Evolutionary conservation across 371 early-diverging fungal genomes (phyloP), one percentile per base, ranked within the genome.

Genomic region (Sporodiniella umbellata): DNA sequence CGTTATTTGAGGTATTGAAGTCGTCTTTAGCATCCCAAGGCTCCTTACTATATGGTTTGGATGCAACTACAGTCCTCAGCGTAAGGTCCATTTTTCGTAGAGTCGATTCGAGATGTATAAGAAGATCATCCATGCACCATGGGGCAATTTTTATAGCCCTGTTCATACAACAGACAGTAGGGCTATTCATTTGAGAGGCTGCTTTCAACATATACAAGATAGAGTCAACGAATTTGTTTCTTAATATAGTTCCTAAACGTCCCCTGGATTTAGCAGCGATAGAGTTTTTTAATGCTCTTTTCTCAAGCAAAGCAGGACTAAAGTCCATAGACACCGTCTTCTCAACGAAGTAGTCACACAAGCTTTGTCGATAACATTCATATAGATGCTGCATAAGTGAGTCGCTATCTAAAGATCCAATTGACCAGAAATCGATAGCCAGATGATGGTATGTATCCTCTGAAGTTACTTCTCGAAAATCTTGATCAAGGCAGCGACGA

Each of bases 291-390:
- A 60, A 33, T 0, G 58, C 61, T 17, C 48, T 51, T 30, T 56
- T 48, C 21, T 56, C 44, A 1, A 57, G 54, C 1, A 70, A 30
- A 10, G 59, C 53, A 7, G 56, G 54, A 2, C 64, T 65, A 42
- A 55, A 57, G 39, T 79, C 67, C n/a, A 76, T 68, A 7, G 66
- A 63, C 12, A 83, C 77, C 8, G 76, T 79, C 6, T 76, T 68
- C 58, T 91, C 93, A 22, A 89, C 72, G 22, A 83, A 70, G 45
- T 89, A 91, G 49, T 91, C 90, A 44, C 84, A 86, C 2, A 86
- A 49, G 46, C 78, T 80, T 52, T 84, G 84, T 8, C 71, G 62
- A 50, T 83, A 84, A 51, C 84, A 81, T 45, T 73, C 71, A 21
- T 68, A 69, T 11, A 87, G 62, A 39, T 80, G 56, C 6, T 81